A percentile compares a stretch with the other conserved stretches of the same genome.
These are phyloP conservation scores for Middelhovenomyces tepae DNA, from an alignment of 805 yeast species.

Conservation along the genomic window DNA sequence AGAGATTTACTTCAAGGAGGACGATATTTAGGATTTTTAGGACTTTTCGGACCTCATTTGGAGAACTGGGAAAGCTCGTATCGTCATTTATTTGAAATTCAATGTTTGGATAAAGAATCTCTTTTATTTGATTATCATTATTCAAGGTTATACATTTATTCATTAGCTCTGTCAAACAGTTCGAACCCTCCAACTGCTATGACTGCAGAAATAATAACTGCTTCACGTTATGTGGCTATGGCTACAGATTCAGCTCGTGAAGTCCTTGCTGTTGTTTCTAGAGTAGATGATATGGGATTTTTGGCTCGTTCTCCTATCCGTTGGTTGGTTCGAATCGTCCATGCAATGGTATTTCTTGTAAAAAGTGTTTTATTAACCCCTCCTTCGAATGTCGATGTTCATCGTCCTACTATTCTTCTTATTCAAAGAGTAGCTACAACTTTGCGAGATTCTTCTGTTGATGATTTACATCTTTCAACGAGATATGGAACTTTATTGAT, in stretches of 20 bases:
- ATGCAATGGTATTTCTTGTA: slow-evolving; percentile 84
- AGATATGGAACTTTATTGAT: slow-evolving; percentile 48
- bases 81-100: slow-evolving; percentile 36
- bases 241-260: slow-evolving; percentile 84
- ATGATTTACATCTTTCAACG: slow-evolving; percentile 75
- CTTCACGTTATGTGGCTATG: slow-evolving; percentile 60
- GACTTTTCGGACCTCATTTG: slow-evolving; percentile 65
- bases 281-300: slow-evolving; percentile 54
- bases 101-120: slow-evolving; percentile 52
- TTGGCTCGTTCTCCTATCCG: slow-evolving; percentile 81
- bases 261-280: slow-evolving; percentile 57
- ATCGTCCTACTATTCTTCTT: slow-evolving; percentile 52
- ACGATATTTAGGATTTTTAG: slow-evolving; percentile 54
- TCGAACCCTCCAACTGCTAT: slow-evolving; percentile 31
- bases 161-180: slow-evolving; percentile 53
- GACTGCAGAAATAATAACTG: slow-evolving; percentile 62
- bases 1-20: slow-evolving; percentile 26
- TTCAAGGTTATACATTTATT: slow-evolving; percentile 73
- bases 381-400: slow-evolving; percentile 15
- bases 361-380: slow-evolving; percentile 49
- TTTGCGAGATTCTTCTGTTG: slow-evolving; percentile 77
- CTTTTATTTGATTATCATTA: slow-evolving; percentile 77
- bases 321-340: slow-evolving; percentile 78
- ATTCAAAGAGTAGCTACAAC: slow-evolving; percentile 67
- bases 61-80: slow-evolving; percentile 71